phyloP scores from a whole-genome alignment of 1,284 basidiomycete genomes.

The Xerocomus amazonicus region DNA sequence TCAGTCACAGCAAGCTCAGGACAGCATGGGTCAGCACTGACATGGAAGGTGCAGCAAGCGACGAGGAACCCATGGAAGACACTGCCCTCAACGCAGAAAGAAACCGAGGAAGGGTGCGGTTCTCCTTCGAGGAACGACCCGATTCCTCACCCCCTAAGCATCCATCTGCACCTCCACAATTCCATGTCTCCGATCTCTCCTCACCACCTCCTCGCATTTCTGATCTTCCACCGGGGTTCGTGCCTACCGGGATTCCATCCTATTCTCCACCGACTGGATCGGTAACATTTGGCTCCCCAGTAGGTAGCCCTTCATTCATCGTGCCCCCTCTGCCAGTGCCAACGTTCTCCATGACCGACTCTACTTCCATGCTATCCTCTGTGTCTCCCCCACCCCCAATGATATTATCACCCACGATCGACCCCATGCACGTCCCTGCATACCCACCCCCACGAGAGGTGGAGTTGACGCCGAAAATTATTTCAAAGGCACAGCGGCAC shows the following conservation, averaged over 20 bases:
- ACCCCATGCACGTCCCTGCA: slow-evolving; percentile 10
- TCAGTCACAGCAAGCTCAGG: slow-evolving; percentile 6
- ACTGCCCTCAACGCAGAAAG: slow-evolving; percentile 5
- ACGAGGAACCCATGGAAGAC: slow-evolving; percentile 21
- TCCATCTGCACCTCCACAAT: slow-evolving; percentile 9
- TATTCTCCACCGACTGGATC: slow-evolving; percentile 4
- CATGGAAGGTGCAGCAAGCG: slow-evolving; percentile 23
- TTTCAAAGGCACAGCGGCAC: slow-evolving; percentile 82
- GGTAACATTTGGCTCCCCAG: slow-evolving; percentile 12
- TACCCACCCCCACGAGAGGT: slow-evolving; percentile 34
- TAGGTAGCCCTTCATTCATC: slow-evolving; percentile 10
- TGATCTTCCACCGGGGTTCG: slow-evolving; percentile 26
- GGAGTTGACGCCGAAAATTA: slow-evolving; percentile 58
- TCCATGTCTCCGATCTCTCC: slow-evolving; percentile 5
- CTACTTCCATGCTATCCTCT: slow-evolving; percentile 9
- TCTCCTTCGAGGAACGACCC: slow-evolving; percentile 7
- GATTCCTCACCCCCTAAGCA: slow-evolving; percentile 16
- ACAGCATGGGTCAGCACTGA: slow-evolving; percentile 32
- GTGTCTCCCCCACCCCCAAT: slow-evolving; percentile 6
- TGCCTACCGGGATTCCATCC: slow-evolving; percentile 16
- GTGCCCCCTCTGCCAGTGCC: slow-evolving; percentile 11
- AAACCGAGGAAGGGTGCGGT: slow-evolving; percentile 15
- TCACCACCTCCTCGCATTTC: slow-evolving; percentile 15
- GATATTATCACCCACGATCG: not conserved
- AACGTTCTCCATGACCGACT: slow-evolving; percentile 16